These are phyloP conservation scores for Davidsoniella virescens DNA, from an alignment of 2,329 filamentous ascomycete species.

Conservation along the genomic window DNA sequence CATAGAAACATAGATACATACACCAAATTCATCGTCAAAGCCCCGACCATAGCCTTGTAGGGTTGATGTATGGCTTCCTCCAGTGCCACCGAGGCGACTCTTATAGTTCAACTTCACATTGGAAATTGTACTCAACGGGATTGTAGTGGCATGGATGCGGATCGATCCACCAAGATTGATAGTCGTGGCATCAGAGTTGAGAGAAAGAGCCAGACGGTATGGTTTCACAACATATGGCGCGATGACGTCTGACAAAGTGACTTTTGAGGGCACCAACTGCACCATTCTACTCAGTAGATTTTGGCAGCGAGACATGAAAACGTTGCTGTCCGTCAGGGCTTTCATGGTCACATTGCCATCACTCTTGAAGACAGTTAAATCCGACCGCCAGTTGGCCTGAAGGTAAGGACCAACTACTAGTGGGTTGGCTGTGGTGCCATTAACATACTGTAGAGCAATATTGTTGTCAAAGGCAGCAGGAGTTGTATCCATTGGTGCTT, in stretches of 20 bases:
- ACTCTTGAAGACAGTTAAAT: conserved; percentile 37
- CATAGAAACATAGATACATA: conserved; percentile 1
- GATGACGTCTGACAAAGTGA: conserved; percentile 35
- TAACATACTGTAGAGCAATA: conserved; percentile 40
- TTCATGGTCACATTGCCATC: conserved; percentile 40
- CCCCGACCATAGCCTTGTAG: conserved; percentile 27
- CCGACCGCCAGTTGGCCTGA: conserved; percentile 30
- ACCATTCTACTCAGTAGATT: conserved; percentile 43
- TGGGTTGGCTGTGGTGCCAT: conserved; percentile 36
- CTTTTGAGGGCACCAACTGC: conserved; percentile 37
- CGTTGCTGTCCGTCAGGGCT: conserved; percentile 26
- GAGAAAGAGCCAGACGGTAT: conserved; percentile 36
- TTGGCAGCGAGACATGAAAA: conserved; percentile 32
- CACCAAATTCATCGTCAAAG: conserved; percentile 42
- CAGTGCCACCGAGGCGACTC: conserved; percentile 32
- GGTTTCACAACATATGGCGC: conserved; percentile 44
- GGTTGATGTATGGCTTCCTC: conserved; percentile 4
- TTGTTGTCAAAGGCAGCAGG: conserved; percentile 37
- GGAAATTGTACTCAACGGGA: conserved; percentile 26
- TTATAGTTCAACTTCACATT: conserved; percentile 38
- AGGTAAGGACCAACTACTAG: conserved; percentile 36
- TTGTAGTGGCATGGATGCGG: conserved; percentile 36
- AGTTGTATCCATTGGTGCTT: conserved; percentile 31
- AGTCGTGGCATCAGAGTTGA: conserved; percentile 30
- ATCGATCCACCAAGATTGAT: conserved; percentile 39